phyloP scores from a whole-genome alignment of 352 stramenopile species.

The Pythium sp. region DNA sequence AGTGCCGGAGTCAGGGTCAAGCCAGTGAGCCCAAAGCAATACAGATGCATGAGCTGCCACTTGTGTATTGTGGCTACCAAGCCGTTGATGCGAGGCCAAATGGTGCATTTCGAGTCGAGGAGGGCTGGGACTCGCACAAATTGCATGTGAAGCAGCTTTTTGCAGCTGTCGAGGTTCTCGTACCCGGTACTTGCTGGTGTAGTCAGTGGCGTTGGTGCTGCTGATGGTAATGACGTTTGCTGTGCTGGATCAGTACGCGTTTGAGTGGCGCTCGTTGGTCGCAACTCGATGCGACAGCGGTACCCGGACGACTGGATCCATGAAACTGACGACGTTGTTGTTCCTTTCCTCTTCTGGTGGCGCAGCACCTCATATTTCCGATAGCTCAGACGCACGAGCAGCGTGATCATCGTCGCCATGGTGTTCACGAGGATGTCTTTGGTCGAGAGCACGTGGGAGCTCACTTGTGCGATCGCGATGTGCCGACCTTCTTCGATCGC shows the following conservation, averaged over 20 bases:
- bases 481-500: neutral
- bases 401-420: conserved; percentile 18
- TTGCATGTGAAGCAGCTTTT: neutral
- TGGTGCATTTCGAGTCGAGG: conserved; percentile 4
- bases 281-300: conserved; percentile 6
- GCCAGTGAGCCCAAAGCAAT: neutral
- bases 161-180: too few relatives aligned
- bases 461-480: neutral
- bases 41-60: neutral
- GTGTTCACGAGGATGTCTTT: conserved; percentile 20
- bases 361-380: conserved; percentile 7
- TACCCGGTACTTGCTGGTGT: too few relatives aligned
- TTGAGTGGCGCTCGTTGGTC: too few relatives aligned
- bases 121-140: neutral
- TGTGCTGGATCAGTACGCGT: neutral
- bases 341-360: neutral
- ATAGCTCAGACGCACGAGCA: conserved; percentile 8
- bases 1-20: too few relatives aligned
- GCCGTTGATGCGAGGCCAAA: neutral
- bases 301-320: conserved; percentile 16
- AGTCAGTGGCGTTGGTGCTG: too few relatives aligned
- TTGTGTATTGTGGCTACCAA: neutral
- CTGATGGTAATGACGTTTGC: too few relatives aligned
- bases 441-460: neutral
- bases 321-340: neutral